Conservation (phyloP, 1,284 basidiomycete genomes). For the Wallemia mellicola region DNA sequence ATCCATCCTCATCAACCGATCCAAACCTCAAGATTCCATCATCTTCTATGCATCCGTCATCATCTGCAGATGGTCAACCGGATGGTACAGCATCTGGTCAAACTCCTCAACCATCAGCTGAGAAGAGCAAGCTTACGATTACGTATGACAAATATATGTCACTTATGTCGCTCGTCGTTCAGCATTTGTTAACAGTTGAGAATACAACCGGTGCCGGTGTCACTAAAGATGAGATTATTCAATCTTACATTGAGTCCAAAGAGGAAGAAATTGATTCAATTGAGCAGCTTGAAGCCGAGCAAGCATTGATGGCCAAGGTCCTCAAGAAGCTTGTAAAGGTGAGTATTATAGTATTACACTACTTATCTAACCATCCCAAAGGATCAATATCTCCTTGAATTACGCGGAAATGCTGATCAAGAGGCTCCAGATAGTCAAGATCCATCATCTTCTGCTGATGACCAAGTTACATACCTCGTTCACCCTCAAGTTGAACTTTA, state of each 20-base stretch:
- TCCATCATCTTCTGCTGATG: background rate
- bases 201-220: slow-evolving; percentile 42
- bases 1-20: slow-evolving; percentile 2
- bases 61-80: slow-evolving; percentile 3
- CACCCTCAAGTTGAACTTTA: background rate
- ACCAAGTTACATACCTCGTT: background rate
- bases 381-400: slow-evolving; percentile 63
- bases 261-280: slow-evolving; percentile 56
- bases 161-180: slow-evolving; percentile 59
- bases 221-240: slow-evolving; percentile 63
- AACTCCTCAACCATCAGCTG: slow-evolving; percentile 11
- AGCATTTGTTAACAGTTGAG: slow-evolving; percentile 54
- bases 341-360: slow-evolving; percentile 7
- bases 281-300: slow-evolving; percentile 75
- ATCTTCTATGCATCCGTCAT: slow-evolving; percentile 12
- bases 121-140: slow-evolving; percentile 58
- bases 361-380: slow-evolving; percentile 13
- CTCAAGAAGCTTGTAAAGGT: slow-evolving; percentile 71
- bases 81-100: background rate
- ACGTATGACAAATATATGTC: slow-evolving; percentile 82
- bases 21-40: slow-evolving; percentile 12
- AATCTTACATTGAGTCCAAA: slow-evolving; percentile 80
- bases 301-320: slow-evolving; percentile 65
- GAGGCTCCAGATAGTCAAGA: background rate
- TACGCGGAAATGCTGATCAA: slow-evolving; percentile 23